Evolutionary conservation across 495 filamentous ascomycete genomes (phyloP), one percentile per base, ranked within the genome.

Genomic region (Amorphotheca resinae): DNA sequence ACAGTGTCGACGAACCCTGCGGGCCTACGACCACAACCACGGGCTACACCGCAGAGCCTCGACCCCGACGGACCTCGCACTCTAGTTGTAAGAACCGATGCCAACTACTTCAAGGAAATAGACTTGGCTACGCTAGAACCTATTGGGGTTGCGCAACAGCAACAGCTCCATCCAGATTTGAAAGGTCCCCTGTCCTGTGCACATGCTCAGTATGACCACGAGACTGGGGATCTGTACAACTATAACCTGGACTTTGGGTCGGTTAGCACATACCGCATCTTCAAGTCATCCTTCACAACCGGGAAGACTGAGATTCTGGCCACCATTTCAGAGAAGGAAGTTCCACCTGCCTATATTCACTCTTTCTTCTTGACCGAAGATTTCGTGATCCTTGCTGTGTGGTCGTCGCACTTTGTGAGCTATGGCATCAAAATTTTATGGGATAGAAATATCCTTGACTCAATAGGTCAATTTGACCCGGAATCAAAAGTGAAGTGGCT

Each of bases 151-250:
- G 67, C 73, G 0, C 56, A 55, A 2, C 84, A 88, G 53, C 39
- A 47, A 2, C 48, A 45, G 1, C 61, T 88, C 7, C 79, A 91
- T 48, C 80, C 83, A 0, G 65, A 69, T 2, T 60, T 91, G 9
- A 71, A 65, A 11, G 84, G 84, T 0, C 72, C 64, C 1, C 46
- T 82, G 3, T 69, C 76, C 3, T 74, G 70, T 16, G 68, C 84
- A 2, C 84, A 88, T 55, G 72, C 80, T 4, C 73, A 76, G n/a
- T 65, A 67, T 0, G 81, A 87, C 49, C 82, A 80, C 0, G 50
- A 64, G 0, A 87, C 79, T 0, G 84, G 84, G 1, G 82, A 87
- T 46, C 55, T 82, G n/a, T 84, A 71, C 64, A 88, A 87, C 54
- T 86, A 69, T 63, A 88, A 88, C 54, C 70, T 85, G 25, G 52